Evolutionary conservation across 108 stramenopile genomes (phyloP).

Genomic region (Pseudonitzschia pungens): DNA sequence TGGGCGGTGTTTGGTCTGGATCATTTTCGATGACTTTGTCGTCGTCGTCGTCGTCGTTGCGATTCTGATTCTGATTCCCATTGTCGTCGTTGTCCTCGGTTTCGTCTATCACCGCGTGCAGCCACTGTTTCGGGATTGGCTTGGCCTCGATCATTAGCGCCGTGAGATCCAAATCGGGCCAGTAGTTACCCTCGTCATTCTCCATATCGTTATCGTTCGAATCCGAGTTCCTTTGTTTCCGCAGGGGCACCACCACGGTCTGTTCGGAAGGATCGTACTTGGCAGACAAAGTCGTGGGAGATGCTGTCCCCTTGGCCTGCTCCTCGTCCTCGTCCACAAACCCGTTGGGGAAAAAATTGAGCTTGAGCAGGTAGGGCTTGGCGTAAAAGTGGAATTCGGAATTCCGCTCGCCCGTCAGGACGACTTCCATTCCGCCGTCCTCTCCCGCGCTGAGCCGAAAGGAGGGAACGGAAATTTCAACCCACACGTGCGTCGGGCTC

Average conservation of each 20-base stretch:
- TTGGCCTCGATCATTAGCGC: constrained; percentile 57
- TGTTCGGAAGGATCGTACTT: constrained; percentile 46
- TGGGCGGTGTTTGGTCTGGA: not conserved
- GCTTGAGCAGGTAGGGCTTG: constrained; percentile 67
- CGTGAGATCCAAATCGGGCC: constrained; percentile 76
- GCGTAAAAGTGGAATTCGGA: constrained; percentile 59
- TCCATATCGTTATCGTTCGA: not conserved
- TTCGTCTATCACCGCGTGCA: constrained; percentile 35
- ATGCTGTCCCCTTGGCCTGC: not conserved
- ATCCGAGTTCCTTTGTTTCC: constrained; percentile 41
- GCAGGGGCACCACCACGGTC: constrained; percentile 45
- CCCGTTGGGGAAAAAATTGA: constrained; percentile 51
- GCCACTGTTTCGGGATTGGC: constrained; percentile 38
- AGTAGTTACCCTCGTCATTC: constrained; percentile 10
- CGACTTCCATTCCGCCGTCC: constrained; percentile 33
- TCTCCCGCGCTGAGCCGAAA: constrained; percentile 67
- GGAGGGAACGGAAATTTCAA: constrained; percentile 69
- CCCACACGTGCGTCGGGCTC: constrained; percentile 46
- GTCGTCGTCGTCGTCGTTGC: constrained; percentile 8
- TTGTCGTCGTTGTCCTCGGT: constrained; percentile 9
- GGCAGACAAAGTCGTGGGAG: constrained; percentile 14
- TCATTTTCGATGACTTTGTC: not conserved
- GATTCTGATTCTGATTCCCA: too few species aligned
- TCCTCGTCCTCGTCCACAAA: constrained; percentile 25
- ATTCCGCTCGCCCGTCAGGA: constrained; percentile 49